Evolutionary conservation across 345 rosid species (phyloP).

Genomic region (Citrus sp.): DNA sequence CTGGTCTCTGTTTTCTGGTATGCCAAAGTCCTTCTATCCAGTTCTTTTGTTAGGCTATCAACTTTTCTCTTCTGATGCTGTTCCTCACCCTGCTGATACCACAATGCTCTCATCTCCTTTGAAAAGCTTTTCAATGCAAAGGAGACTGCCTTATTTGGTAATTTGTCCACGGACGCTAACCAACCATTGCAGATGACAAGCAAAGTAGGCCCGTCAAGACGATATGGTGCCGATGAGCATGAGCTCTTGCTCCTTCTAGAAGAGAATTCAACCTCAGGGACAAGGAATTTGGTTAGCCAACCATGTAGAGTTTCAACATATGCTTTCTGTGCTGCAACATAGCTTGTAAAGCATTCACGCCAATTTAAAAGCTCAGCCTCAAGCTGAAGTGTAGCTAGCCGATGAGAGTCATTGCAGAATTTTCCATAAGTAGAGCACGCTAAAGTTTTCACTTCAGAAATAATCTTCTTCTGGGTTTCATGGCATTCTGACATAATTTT

Average conservation of each 20-base stretch:
- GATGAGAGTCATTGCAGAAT: conserved; percentile 60
- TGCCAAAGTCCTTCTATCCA: conserved; percentile 42
- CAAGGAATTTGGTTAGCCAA: conserved; percentile 68
- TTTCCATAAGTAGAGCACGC: conserved; percentile 48
- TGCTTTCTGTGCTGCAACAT: conserved; percentile 51
- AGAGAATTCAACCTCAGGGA: conserved; percentile 54
- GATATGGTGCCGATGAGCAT: conserved; percentile 31
- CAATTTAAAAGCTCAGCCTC: conserved; percentile 70
- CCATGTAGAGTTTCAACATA: conserved; percentile 53
- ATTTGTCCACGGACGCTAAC: conserved; percentile 42
- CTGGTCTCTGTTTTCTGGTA: conserved; percentile 47
- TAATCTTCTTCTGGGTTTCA: conserved; percentile 66
- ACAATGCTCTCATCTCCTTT: conserved; percentile 49
- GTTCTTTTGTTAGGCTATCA: conserved; percentile 55
- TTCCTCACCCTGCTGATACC: conserved; percentile 68
- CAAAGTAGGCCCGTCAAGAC: conserved; percentile 49
- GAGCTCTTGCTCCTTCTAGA: conserved; percentile 35
- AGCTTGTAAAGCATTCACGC: conserved; percentile 49
- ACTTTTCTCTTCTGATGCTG: conserved; percentile 64
- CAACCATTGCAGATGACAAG: conserved; percentile 50
- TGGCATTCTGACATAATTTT: conserved; percentile 65
- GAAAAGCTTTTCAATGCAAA: conserved; percentile 59
- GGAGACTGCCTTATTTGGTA: conserved; percentile 46
- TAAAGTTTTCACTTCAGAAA: conserved; percentile 55
- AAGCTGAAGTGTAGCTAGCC: conserved; percentile 72